A percentile compares a stretch with the other conserved stretches of the same genome.
These are phyloP conservation scores for Cladosporium cucumerinum DNA, from an alignment of 2,329 filamentous ascomycete species.

Conservation along the genomic window DNA sequence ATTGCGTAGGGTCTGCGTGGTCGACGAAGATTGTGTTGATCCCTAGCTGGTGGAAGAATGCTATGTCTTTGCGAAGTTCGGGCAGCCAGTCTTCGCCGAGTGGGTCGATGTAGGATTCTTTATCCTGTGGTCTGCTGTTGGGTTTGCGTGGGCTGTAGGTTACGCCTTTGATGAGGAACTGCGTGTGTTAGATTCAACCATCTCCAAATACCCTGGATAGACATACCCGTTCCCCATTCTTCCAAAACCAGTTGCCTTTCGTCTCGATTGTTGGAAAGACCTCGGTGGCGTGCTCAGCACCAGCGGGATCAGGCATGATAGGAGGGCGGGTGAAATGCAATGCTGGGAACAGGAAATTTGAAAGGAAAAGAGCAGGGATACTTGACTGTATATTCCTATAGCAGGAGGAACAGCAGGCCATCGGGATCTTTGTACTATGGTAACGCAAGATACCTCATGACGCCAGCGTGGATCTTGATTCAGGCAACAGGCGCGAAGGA, in stretches of 20 bases:
- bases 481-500: conserved; percentile 1
- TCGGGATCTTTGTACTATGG: neutral
- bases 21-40: conserved; percentile 23
- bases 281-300: neutral
- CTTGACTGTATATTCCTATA: neutral
- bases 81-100: conserved; percentile 19
- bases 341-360: too few relatives aligned
- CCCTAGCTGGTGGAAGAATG: conserved; percentile 20
- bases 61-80: conserved; percentile 22
- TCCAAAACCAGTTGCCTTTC: conserved; percentile 19
- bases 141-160: conserved; percentile 19
- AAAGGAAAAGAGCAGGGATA: neutral
- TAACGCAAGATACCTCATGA: neutral
- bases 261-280: conserved; percentile 12
- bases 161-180: conserved; percentile 27
- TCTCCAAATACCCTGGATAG: too few relatives aligned
- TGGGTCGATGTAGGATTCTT: conserved; percentile 15
- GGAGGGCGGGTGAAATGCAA: neutral
- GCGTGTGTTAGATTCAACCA: neutral
- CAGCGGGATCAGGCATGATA: neutral
- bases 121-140: neutral
- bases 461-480: conserved; percentile 1
- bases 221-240: conserved; percentile 14
- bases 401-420: neutral
- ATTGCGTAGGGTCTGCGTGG: conserved; percentile 15